Base-by-base conservation (phyloP, 1,284 basidiomycete genomes). In the Ustilago hordei region DNA sequence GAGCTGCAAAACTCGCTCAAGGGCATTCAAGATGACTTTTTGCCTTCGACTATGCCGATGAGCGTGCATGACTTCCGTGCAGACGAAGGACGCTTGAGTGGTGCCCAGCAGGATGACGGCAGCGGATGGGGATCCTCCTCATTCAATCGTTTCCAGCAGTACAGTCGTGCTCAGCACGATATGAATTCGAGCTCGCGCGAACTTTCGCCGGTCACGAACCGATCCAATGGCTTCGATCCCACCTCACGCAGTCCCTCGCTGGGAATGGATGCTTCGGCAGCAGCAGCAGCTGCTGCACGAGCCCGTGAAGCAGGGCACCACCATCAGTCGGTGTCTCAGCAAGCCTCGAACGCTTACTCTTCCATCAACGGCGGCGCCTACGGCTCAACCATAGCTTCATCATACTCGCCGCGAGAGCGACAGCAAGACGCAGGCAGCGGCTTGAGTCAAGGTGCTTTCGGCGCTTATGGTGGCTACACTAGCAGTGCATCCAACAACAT, bases 1-100 rank as follows among this genome's bases (percentile, higher is more conserved):
- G 75, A 81, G 45, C 57, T 64, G 50, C 80, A 82, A 58, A 83
- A 83, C 45, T 82, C 79, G 55, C 75, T 82, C 38, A 74, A 68
- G 48, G 79, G 67, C 47, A 82, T 81, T 32, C 78, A 61, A n/a
- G 79, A 81, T 53, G 81, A 83, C 45, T 79, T 82, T 53, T 55
- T 79, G 65, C 78, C 81, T 19, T 72, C 78, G 6, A 58, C 80
- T 6, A 61, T 80, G 64, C 68, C 76, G n/a, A 74, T 75, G 65
- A 75, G 69, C 50, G 64, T 81, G n/a, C 70, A 81, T 54, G 80
- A 81, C 55, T 70, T 81, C 62, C 66, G 71, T 17, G 52, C 71
- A 6, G 73, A 78, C 48, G 75, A 74, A 8, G 34, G 31, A 2
- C 64, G 57, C 5, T 17, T 60, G 36, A 52, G 64, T 15, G 64